These are phyloP conservation scores for Xylogone sp. DNA, from an alignment of 2,329 filamentous ascomycete species.

Conservation along the genomic window DNA sequence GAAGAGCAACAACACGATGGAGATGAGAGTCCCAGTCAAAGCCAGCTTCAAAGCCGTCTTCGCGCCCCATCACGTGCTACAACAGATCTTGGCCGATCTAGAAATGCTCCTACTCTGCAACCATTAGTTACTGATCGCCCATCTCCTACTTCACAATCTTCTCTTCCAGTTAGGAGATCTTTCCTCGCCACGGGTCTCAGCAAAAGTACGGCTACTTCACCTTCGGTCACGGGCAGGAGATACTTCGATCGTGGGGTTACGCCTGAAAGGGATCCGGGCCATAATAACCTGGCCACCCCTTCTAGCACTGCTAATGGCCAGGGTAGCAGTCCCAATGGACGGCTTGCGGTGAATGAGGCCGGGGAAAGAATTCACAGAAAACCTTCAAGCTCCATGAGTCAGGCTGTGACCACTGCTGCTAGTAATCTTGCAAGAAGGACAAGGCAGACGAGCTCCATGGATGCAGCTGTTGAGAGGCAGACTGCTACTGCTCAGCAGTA, in stretches of 20 bases:
- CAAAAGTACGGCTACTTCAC: constrained; percentile 12
- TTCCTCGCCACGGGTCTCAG: constrained; percentile 43
- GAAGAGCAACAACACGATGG: constrained; percentile 32
- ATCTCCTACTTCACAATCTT: constrained; percentile 33
- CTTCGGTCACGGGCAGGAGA: constrained; percentile 17
- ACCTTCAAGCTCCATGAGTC: constrained; percentile 11
- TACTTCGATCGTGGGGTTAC: constrained; percentile 23
- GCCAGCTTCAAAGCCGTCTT: too few species aligned
- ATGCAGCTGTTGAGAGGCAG: not conserved
- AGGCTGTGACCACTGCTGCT: not conserved
- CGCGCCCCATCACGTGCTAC: constrained; percentile 55
- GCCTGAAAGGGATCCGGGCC: constrained; percentile 26
- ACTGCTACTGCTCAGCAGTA: not conserved
- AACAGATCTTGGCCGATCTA: constrained; percentile 47
- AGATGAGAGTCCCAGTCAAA: too few species aligned
- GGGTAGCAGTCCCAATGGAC: not conserved
- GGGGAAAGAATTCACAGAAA: constrained; percentile 24
- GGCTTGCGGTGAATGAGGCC: constrained; percentile 15
- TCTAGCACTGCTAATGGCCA: not conserved
- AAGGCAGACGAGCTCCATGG: not conserved
- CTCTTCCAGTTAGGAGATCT: constrained; percentile 51
- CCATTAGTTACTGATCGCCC: constrained; percentile 30
- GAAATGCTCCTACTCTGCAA: constrained; percentile 30
- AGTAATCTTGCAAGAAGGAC: not conserved
- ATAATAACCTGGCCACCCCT: not conserved